These are phyloP conservation scores for Larix kaempferi DNA, from an alignment of 75 land plant genomes.

Conservation along the genomic window DNA sequence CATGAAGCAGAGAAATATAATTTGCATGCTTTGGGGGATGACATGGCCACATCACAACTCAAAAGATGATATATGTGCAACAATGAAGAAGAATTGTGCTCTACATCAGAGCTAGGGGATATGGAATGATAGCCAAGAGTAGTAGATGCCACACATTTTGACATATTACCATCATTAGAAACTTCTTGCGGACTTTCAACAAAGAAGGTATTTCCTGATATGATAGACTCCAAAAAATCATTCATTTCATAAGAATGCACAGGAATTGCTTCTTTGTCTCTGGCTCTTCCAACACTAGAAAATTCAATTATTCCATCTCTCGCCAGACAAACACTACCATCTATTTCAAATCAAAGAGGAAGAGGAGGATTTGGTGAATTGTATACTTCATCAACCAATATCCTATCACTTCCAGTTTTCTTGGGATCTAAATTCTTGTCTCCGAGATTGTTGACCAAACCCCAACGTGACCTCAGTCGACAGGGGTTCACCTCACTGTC, in stretches of 20 bases:
- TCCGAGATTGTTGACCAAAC: too few species aligned
- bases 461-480: too few species aligned
- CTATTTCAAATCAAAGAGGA: background rate
- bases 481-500: too few species aligned
- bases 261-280: background rate
- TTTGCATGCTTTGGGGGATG: background rate
- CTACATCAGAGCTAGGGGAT: background rate
- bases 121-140: background rate
- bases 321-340: background rate
- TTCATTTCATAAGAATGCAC: background rate
- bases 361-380: background rate
- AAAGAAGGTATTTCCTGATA: background rate
- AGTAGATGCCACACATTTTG: conserved; percentile 1
- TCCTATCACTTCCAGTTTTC: background rate
- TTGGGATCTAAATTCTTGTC: background rate
- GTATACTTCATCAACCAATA: background rate
- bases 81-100: conserved; percentile 1
- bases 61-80: background rate
- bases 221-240: background rate
- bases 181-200: background rate
- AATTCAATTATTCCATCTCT: background rate
- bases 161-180: background rate
- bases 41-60: conserved; percentile 1
- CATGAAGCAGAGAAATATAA: background rate
- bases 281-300: conserved; percentile 1